Base-by-base conservation (phyloP, 1,284 basidiomycete species). In the Exobasidium cylindrosporum region DNA sequence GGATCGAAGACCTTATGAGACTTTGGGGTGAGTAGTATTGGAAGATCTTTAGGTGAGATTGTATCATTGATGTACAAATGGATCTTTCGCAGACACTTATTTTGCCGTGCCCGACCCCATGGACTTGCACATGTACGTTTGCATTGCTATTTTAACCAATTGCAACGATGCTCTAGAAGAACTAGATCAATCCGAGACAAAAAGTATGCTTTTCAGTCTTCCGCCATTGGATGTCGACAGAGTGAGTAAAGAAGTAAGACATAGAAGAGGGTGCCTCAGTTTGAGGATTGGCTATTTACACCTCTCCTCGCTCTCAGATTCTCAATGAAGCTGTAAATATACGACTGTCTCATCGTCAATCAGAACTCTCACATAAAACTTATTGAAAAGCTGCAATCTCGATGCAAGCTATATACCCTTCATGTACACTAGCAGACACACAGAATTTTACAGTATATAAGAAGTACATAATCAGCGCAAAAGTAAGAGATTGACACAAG, bases 121-220 rank as follows among this genome's bases (percentile, higher is more conserved):
- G 52, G 77, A 80, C 58, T 65, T 81, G 45, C 79, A 81, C 60
- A 64, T 76, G 40, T 81, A 78, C 56, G 79, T 81, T 3, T 81
- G 79, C 62, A 65, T 81, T 3, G 75, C 79, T 26, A 79, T 81
- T 44, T 61, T 81, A n/a, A 80, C 72, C 10, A 76, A 74, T 43
- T 76, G 74, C 63, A 77, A 80, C 58, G 79, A 81, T 57, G 67
- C 74, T 28, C 60, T 81, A 44, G 79, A 81, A 67, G 79, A 80
- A 55, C 55, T 81, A 46, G 79, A 81, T 56, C 65, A 78, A 32
- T 71, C 68, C 10, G 79, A 80, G 61, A 72, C 76, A 32, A 75
- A 71, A 60, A 77, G 77, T 57, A 74, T 80, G 73, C 57, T 81
- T 17, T 72, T 69, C n/a, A 74, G 69, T 26, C 63, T 81, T 11